A percentile compares a stretch with the other conserved stretches of the same genome.
Conservation (phyloP, 2,329 filamentous ascomycete species). For the Sphaerulina populicola region DNA sequence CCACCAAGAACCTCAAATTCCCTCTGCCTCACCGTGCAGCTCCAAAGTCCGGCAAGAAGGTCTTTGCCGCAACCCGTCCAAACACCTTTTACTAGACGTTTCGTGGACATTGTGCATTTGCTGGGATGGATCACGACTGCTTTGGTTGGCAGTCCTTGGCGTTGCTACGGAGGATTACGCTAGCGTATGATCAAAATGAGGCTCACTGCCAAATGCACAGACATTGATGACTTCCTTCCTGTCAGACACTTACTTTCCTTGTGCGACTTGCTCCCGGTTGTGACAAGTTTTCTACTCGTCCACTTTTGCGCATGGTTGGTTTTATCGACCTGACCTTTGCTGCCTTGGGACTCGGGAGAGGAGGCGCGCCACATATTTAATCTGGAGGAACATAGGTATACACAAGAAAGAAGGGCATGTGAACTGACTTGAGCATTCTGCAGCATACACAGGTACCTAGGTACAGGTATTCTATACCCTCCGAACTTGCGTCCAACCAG, state of each 20-base stretch:
- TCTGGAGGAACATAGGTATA: no score
- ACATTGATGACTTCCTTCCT: slow-evolving; percentile 3
- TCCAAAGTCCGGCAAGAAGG: slow-evolving; percentile 75
- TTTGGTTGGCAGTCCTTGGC: slow-evolving; percentile 17
- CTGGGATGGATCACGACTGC: slow-evolving; percentile 17
- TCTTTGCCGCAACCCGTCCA: slow-evolving; percentile 88
- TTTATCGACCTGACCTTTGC: no score
- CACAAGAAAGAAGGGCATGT: no score
- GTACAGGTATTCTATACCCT: background rate
- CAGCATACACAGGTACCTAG: no score
- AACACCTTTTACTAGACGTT: slow-evolving; percentile 90
- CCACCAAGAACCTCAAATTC: slow-evolving; percentile 93
- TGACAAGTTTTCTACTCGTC: no score
- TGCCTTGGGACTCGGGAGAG: no score
- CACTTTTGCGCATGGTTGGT: no score
- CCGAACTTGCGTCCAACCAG: background rate
- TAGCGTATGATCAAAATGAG: slow-evolving; percentile 18
- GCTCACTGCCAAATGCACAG: slow-evolving; percentile 8
- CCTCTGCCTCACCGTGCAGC: slow-evolving; percentile 92
- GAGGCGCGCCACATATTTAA: no score
- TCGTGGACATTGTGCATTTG: slow-evolving; percentile 19
- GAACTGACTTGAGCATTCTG: no score
- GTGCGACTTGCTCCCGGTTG: no score
- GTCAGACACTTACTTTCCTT: background rate
- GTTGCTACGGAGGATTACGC: slow-evolving; percentile 17